Percentiles rank a stretch among this genome's conserved stretches.
phyloP scores from a whole-genome alignment of 495 filamentous ascomycete species.

The Hypoxylon crocopeplum region DNA sequence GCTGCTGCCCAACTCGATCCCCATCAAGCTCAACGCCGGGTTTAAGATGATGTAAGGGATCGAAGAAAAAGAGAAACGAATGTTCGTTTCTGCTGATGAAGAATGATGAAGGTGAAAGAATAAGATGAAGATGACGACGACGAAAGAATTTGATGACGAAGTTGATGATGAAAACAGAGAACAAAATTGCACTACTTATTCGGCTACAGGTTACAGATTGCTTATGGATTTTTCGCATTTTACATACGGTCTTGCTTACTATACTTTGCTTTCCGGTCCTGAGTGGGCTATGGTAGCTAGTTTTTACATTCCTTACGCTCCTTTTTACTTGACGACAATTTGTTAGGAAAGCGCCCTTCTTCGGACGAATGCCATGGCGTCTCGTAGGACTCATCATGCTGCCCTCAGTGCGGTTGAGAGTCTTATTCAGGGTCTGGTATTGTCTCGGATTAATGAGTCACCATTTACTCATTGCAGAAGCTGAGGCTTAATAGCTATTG shows the following conservation, averaged over 20 bases:
- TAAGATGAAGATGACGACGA: not conserved
- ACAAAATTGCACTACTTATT: too few species aligned
- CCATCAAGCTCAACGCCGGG: slow-evolving; percentile 44
- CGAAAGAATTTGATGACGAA: slow-evolving; percentile 11
- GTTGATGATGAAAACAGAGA: not conserved
- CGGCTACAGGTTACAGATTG: too few species aligned
- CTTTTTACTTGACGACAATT: slow-evolving; percentile 6
- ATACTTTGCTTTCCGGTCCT: not conserved
- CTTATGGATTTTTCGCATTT: too few species aligned
- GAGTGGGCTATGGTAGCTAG: slow-evolving; percentile 19
- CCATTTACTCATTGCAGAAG: slow-evolving; percentile 14
- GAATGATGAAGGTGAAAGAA: not conserved
- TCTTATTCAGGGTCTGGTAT: too few species aligned
- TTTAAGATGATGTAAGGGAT: slow-evolving; percentile 32
- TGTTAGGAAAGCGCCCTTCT: not conserved
- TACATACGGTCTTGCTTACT: not conserved
- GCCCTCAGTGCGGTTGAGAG: too few species aligned
- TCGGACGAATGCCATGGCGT: not conserved
- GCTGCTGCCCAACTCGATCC: slow-evolving; percentile 42
- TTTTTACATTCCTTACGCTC: slow-evolving; percentile 29
- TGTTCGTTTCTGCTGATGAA: slow-evolving; percentile 11
- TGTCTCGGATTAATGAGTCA: slow-evolving; percentile 8
- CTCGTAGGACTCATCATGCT: not conserved
- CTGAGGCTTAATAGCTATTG: not conserved
- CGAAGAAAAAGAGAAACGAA: not conserved